Evolutionary conservation across 106 monocot genomes (phyloP), one percentile per base, ranked within the genome.

Genomic region (Acanthochlamys bracteata): DNA sequence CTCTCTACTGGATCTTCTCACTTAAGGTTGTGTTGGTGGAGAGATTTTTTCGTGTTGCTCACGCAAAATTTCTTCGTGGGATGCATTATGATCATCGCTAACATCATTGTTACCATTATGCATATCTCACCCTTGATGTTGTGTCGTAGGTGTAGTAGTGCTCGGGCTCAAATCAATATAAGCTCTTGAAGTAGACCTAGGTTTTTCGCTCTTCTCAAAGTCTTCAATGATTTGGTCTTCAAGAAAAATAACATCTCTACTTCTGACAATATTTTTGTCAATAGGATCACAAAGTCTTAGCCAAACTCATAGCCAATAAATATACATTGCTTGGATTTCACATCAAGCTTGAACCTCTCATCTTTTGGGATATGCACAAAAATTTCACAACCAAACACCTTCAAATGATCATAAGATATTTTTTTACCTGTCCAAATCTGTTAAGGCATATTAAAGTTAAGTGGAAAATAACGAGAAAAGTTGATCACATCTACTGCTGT

Each of bases 251-350:
- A 49, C 41, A 68, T 68, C 57, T 22, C 57, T 10, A 20, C 56
- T 57, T 56, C 25, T 56, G 15, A 68, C 26, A 17, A 49, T 22
- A 10, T 58, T 68, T 41, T 41, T 41, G 22, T 68, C 20, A 43
- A 57, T 23, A 24, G 41, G 56, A 57, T 57, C 57, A 0, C 27
- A 42, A 3, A 41, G 41, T 13, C 13, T 26, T 68, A 57, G 22
- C 68, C 55, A 24, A 68, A 68, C 47, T 61, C 22, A 65, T 49
- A 65, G 23, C 23, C 64, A 49, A 65, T 20, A 24, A 68, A 68
- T 7, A 68, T 57, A 22, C 57, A 68, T 26, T 15, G 20, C 21
- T 49, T 42, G 39, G 55, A 20, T 33, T 55, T 68, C 24, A 24
- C 23, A 43, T 65, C 46, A 65, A 65, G 46, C 49, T 65, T 65